Base-by-base conservation (phyloP, 2,329 filamentous ascomycete species). In the Rachicladosporium sp. region DNA sequence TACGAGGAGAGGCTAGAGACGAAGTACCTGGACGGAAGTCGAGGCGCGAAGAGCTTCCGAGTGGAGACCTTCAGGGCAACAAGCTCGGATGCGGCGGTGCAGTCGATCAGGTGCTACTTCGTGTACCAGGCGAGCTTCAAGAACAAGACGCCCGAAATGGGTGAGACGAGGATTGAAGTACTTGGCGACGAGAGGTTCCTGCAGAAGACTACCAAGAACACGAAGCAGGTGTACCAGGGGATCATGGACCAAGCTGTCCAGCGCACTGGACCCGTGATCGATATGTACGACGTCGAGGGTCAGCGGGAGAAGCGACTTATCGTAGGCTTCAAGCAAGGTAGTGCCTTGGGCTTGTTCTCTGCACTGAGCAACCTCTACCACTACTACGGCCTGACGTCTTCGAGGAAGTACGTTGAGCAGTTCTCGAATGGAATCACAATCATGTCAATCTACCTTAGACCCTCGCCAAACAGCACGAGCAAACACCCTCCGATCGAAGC, bases 371-470 rank as follows among this genome's bases (percentile, higher is more conserved):
- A 96, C 61, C 71, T 98, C 10, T 98, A 98, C 69, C 91, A 98
- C 67, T 96, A 95, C 74, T 98, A 98, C 58, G 89, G 91, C 33
- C 75, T 96, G 45, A 98, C 91, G 2, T 93, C 85, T 56, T 91
- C 91, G 21, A 76, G 91, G 52, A 98, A 98, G 68, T 98, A 98
- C 57, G 83, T 98, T 36, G 67, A 98, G 66, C 91, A 96, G 66
- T 98, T 98, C 71, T 91, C 88, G 56, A 98, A 98, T 62, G 91
- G 91, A 46, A 93, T 95, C 60, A 93, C 86, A 10, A 82, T 96
- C 62, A 93, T 96, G 73, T 95, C 87, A 51, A 76, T 95, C 46
- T 98, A 98, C 64, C 73, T 98, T 44, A 80, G 82, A 49, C 87
- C 85, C 13, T 73, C 82, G 11, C 59, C 70, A 35, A 73, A 73